Conservation (phyloP, 2,329 filamentous ascomycete genomes). For the Trichoderma aggressivum region DNA sequence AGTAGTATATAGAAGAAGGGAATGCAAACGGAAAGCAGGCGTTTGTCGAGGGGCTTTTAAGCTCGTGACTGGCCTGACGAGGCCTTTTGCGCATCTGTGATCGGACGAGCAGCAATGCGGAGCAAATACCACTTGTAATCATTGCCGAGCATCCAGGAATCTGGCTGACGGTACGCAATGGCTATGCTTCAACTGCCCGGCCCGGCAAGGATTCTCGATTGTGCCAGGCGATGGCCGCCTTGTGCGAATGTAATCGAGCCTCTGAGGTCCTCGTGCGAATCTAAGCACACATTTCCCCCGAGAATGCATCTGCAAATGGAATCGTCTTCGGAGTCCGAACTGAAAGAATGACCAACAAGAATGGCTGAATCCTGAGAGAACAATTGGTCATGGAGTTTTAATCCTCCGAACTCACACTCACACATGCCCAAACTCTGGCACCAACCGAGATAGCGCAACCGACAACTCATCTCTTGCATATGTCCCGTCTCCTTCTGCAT, state of each 20-base stretch:
- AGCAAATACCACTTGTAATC: neutral
- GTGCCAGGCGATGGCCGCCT: neutral
- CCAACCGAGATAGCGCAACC: neutral
- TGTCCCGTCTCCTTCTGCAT: neutral
- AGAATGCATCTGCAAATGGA: neutral
- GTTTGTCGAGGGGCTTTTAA: neutral
- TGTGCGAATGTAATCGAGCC: neutral
- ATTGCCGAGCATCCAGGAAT: neutral
- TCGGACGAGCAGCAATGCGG: neutral
- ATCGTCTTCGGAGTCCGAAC: neutral
- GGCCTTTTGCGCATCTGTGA: neutral
- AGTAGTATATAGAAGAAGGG: neutral
- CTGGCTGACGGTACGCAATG: neutral
- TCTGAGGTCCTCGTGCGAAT: neutral
- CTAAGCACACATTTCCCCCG: neutral
- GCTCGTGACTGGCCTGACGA: neutral
- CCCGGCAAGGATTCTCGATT: neutral
- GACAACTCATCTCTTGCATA: neutral
- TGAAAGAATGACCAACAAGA: neutral
- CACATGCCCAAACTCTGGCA: neutral
- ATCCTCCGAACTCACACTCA: neutral
- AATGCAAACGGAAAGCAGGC: neutral
- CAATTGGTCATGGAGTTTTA: neutral
- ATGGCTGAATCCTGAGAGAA: neutral
- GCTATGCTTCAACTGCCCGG: neutral